These are phyloP conservation scores for Cercospora citrullina DNA, from an alignment of 2,329 filamentous ascomycete genomes.

Conservation along the genomic window DNA sequence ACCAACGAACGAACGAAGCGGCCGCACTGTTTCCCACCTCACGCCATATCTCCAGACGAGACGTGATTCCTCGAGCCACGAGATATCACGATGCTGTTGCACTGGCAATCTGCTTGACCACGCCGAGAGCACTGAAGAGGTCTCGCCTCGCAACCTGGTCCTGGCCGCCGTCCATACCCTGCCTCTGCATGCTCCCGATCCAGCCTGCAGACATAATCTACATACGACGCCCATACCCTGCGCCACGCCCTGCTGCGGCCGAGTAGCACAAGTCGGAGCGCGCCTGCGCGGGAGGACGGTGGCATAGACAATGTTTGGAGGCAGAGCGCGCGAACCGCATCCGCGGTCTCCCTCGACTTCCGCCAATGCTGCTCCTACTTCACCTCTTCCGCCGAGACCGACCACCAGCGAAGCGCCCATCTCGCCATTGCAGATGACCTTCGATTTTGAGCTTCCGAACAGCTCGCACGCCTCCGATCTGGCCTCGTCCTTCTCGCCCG, in stretches of 20 bases:
- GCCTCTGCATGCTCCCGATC: neutral
- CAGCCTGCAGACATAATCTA: neutral
- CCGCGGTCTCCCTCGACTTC: slow-evolving; percentile 8
- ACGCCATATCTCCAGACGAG: neutral
- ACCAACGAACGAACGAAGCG: neutral
- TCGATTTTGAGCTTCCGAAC: slow-evolving; percentile 33
- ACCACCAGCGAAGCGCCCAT: slow-evolving; percentile 14
- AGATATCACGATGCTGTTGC: neutral
- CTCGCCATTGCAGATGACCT: slow-evolving; percentile 33
- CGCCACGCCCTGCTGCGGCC: neutral
- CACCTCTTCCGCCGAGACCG: slow-evolving; percentile 6
- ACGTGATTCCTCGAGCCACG: neutral
- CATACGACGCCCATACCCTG: neutral
- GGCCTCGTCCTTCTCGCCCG: slow-evolving; percentile 20
- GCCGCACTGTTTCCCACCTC: neutral
- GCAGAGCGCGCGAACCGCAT: slow-evolving; percentile 12
- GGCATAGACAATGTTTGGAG: slow-evolving; percentile 9
- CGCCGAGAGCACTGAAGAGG: neutral
- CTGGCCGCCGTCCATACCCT: neutral
- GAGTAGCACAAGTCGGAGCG: neutral
- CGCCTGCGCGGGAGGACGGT: neutral
- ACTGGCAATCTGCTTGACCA: neutral
- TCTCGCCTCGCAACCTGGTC: neutral
- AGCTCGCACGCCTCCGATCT: slow-evolving; percentile 12
- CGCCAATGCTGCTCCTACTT: neutral